Percentiles rank a stretch among this genome's conserved stretches.
phyloP scores from a whole-genome alignment of 208 protist genomes.

The Leishmania martiniquensis region DNA sequence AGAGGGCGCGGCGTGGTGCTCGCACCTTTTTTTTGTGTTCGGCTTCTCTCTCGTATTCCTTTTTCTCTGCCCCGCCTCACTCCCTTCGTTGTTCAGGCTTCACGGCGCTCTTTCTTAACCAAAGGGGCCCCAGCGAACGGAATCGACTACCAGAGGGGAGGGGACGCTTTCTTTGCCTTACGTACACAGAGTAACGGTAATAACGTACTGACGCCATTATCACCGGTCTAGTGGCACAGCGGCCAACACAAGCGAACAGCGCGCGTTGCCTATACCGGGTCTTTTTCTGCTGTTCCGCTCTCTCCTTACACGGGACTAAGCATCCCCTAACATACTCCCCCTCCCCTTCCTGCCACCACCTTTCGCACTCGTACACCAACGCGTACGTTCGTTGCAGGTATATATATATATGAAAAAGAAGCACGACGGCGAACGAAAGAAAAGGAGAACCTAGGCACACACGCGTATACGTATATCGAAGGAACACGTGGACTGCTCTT shows the following conservation, averaged over 20 bases:
- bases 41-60: constrained; percentile 1
- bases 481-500: background rate
- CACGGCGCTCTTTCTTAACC: background rate
- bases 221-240: background rate
- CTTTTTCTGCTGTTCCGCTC: background rate
- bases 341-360: background rate
- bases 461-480: background rate
- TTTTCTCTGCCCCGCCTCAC: background rate
- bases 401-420: background rate
- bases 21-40: background rate
- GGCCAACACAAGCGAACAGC: background rate
- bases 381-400: background rate
- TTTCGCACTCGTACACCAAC: background rate
- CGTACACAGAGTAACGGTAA: background rate
- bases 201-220: background rate
- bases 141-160: background rate
- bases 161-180: background rate
- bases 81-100: background rate
- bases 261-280: background rate
- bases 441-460: too few species aligned
- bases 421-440: background rate
- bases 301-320: background rate
- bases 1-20: background rate
- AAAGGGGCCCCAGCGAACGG: background rate
- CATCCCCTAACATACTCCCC: background rate